Evolutionary conservation across 2,329 filamentous ascomycete genomes (phyloP), one percentile per base, ranked within the genome.

Genomic region (Helotiales sp.): DNA sequence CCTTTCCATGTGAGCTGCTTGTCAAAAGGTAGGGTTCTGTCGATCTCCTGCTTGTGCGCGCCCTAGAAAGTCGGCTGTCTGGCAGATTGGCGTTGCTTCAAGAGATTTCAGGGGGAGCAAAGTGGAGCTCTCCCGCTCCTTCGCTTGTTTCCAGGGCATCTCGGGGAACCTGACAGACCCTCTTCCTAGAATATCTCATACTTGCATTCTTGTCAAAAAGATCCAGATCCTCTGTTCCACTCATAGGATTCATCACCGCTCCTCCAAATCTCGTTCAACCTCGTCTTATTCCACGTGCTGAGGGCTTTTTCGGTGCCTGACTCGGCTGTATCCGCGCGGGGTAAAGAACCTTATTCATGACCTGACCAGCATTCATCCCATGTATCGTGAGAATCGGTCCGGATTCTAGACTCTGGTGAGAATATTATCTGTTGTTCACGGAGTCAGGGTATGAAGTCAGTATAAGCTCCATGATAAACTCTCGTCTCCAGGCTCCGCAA

Each of bases 381-480:
- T 15, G 5, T 27, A 22, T 7, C n/a, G 22, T 15, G 12, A 27
- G 42, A 47, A 24, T 47, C 42, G 42, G 42, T 47, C 42, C 42
- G 22, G 27, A 27, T 30, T 12, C 42, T 27, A n/a, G n/a, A n/a
- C n/a, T n/a, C n/a, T 13, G n/a, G 24, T 27, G 22, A 27, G 13
- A 47, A 19, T 15, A 22, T 31, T 36, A n/a, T 40, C n/a, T 46
- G 40, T 48, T 48, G 31, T n/a, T 6, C 31, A 10, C 31, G 33
- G 44, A 50, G 25, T 55, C 42, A 49, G n/a, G 33, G 17, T 50
- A 17, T 50, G 44, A 50, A 55, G 44, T 55, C 17, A 55, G 40
- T 24, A 54, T 46, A 54, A 54, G 8, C 42, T 36, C 40, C 19
- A 25, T 25, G 34, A 12, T n/a, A 13, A n/a, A n/a, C 15, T 17